Conservation (phyloP, 805 yeast genomes). For the Debaryomyces tyrocola region DNA sequence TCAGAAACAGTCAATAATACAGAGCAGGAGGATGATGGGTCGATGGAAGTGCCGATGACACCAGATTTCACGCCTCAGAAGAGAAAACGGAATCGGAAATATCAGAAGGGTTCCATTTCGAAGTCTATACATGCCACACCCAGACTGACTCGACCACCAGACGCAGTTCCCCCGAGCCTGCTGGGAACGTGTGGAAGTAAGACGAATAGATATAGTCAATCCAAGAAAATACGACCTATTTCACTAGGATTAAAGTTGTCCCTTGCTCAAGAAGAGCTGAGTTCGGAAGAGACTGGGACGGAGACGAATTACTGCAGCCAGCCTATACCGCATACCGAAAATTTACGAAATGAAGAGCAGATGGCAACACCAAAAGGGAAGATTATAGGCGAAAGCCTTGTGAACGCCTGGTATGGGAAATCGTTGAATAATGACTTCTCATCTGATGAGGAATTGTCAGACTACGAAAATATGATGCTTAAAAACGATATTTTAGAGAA, state of each 20-base stretch:
- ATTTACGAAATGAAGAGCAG: constrained; percentile 5
- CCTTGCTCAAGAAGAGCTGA: constrained; percentile 3
- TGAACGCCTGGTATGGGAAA: constrained; percentile 19
- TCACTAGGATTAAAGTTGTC: not conserved
- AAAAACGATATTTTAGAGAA: not conserved
- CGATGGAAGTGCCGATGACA: constrained; percentile 16
- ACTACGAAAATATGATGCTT: not conserved
- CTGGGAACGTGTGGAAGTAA: no score
- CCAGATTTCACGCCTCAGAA: constrained; percentile 35
- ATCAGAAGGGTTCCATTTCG: not conserved
- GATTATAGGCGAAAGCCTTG: constrained; percentile 30
- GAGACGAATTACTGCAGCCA: constrained; percentile 12
- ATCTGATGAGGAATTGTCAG: constrained; percentile 11
- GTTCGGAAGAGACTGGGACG: not conserved
- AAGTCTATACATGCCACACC: not conserved
- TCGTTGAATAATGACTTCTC: not conserved
- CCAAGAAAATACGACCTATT: no score
- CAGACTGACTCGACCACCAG: not conserved
- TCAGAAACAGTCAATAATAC: not conserved
- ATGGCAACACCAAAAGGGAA: constrained; percentile 37
- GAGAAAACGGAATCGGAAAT: constrained; percentile 8
- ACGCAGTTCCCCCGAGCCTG: no score
- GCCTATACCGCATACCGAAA: not conserved
- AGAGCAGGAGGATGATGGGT: not conserved
- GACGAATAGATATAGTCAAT: no score